Evolutionary conservation across 495 filamentous ascomycete genomes (phyloP).

Genomic region (Amorphotheca resinae): DNA sequence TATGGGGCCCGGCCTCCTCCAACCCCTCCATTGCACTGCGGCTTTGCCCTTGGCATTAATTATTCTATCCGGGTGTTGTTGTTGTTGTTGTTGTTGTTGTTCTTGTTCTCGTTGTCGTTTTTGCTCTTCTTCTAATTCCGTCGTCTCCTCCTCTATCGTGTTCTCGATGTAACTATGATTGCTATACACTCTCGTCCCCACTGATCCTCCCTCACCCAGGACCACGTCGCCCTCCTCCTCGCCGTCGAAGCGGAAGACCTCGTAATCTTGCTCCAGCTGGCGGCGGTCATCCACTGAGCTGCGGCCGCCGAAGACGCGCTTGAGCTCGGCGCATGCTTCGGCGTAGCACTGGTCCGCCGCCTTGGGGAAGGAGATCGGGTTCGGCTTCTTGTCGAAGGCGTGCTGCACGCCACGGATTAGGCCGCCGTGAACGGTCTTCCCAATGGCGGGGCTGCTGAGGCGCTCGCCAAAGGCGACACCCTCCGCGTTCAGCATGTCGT

Average conservation of each 20-base stretch:
- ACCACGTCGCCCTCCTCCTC: not conserved
- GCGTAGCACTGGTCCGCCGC: constrained; percentile 30
- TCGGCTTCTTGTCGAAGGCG: constrained; percentile 80
- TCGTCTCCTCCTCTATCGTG: too few species aligned
- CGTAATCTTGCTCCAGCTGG: constrained; percentile 10
- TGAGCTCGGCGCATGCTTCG: constrained; percentile 32
- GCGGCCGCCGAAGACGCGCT: constrained; percentile 25
- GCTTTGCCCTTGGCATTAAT: too few species aligned
- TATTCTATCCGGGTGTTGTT: too few species aligned
- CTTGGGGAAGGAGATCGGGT: constrained; percentile 44
- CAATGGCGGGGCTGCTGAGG: constrained; percentile 33
- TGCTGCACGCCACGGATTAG: constrained; percentile 65
- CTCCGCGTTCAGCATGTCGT: constrained; percentile 79
- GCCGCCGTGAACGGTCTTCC: constrained; percentile 55
- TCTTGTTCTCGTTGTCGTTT: too few species aligned
- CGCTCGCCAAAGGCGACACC: constrained; percentile 55
- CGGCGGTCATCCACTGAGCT: constrained; percentile 16
- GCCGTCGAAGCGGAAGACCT: constrained; percentile 18
- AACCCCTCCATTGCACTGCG: too few species aligned
- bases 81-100: too few species aligned
- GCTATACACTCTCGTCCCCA: not conserved
- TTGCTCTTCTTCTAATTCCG: too few species aligned
- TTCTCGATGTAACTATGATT: too few species aligned
- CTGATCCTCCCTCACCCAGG: constrained; percentile 2
- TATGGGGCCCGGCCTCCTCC: too few species aligned